These are phyloP conservation scores for Cocos nucifera DNA, from an alignment of 176 grass and related monocot genomes.

Conservation along the genomic window DNA sequence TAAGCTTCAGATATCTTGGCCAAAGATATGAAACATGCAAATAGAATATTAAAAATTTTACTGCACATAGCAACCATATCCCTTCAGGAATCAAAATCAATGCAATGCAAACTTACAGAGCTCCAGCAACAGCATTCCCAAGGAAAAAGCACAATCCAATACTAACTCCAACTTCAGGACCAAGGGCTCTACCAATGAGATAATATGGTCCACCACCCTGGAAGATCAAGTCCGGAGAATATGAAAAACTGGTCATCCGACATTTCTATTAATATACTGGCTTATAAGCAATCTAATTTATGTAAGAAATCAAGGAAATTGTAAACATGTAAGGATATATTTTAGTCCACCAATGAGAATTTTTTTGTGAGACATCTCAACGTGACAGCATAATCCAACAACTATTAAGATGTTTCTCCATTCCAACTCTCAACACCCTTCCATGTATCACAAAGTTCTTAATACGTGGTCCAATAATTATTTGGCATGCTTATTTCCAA, in stretches of 20 bases:
- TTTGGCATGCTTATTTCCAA: too few species aligned
- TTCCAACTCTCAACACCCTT: too few species aligned
- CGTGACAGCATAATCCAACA: too few species aligned
- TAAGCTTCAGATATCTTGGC: neutral
- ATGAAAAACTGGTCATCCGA: too few species aligned
- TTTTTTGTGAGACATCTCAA: too few species aligned
- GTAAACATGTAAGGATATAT: too few species aligned
- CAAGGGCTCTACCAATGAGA: conserved; percentile 93
- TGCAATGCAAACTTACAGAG: conserved; percentile 57
- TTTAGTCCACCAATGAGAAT: too few species aligned
- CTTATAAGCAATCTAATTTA: neutral
- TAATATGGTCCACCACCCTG: conserved; percentile 99
- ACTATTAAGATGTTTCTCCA: too few species aligned
- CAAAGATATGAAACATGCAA: neutral
- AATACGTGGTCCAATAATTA: too few species aligned
- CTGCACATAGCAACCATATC: neutral
- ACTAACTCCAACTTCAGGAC: conserved; percentile 99
- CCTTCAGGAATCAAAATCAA: conserved; percentile 14
- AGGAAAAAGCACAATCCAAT: conserved; percentile 99
- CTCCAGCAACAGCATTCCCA: conserved; percentile 94
- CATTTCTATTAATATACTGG: neutral
- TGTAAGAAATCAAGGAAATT: too few species aligned
- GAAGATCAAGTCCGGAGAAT: neutral
- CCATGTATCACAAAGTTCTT: too few species aligned
- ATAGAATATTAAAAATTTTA: neutral